phyloP scores from a whole-genome alignment of 2,329 filamentous ascomycete genomes.

The Colletotrichum tropicicola region DNA sequence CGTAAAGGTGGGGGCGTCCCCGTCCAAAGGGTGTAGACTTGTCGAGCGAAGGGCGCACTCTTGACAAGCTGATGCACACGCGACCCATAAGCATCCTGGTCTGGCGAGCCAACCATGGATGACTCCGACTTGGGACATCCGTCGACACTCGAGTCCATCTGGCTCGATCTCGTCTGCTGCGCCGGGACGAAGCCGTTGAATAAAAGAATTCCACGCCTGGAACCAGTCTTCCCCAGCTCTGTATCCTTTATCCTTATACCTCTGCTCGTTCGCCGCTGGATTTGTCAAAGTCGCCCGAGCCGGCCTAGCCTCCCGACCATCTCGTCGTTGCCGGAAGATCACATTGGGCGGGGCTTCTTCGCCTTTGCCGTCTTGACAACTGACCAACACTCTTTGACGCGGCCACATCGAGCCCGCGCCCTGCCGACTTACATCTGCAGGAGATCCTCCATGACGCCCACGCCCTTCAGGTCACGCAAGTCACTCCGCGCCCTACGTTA shows the following conservation, averaged over 20 bases:
- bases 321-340: background rate
- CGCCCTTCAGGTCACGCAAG: slow-evolving; percentile 21
- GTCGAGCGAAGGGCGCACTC: slow-evolving; percentile 29
- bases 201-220: slow-evolving; percentile 26
- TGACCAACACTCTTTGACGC: slow-evolving; percentile 13
- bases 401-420: slow-evolving; percentile 2
- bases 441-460: slow-evolving; percentile 10
- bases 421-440: slow-evolving; percentile 17
- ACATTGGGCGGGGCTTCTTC: slow-evolving; percentile 25
- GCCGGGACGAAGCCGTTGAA: slow-evolving; percentile 2
- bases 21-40: slow-evolving; percentile 27
- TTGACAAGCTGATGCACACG: slow-evolving; percentile 29
- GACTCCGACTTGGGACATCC: slow-evolving; percentile 25
- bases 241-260: slow-evolving; percentile 25
- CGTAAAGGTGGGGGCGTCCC: slow-evolving; percentile 19
- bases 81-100: slow-evolving; percentile 28
- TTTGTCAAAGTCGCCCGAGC: slow-evolving; percentile 12
- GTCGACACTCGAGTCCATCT: slow-evolving; percentile 15
- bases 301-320: background rate
- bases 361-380: slow-evolving; percentile 11
- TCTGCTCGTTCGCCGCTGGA: slow-evolving; percentile 27
- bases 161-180: slow-evolving; percentile 16
- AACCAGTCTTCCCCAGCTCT: background rate
- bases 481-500: slow-evolving; percentile 18
- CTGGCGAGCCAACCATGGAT: slow-evolving; percentile 19